phyloP scores from a whole-genome alignment of 2,329 filamentous ascomycete genomes.

The Aspergillus unguis region DNA sequence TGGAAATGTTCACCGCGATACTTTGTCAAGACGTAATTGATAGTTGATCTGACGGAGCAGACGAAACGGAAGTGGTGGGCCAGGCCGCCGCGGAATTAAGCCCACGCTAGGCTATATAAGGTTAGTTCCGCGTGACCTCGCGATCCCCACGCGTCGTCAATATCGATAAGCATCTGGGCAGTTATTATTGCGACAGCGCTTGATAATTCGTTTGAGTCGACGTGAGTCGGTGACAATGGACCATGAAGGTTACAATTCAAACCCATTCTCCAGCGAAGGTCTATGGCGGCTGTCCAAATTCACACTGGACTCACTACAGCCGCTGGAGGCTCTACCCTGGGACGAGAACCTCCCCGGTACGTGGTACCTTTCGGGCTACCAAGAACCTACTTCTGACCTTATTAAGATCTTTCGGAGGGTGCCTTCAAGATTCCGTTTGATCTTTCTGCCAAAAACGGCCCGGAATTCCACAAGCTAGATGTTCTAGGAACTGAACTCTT shows the following conservation, averaged over 20 bases:
- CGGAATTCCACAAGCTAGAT: constrained; percentile 33
- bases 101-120: constrained; percentile 15
- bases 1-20: constrained; percentile 1
- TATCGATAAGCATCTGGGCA: constrained; percentile 12
- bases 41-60: background rate
- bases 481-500: constrained; percentile 27
- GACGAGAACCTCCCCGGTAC: constrained; percentile 34
- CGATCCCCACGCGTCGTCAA: constrained; percentile 22
- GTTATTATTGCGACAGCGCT: background rate
- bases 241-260: constrained; percentile 18
- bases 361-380: constrained; percentile 8
- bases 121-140: constrained; percentile 21
- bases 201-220: background rate
- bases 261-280: constrained; percentile 36
- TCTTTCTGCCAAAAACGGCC: constrained; percentile 22
- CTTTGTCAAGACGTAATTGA: background rate
- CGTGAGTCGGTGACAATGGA: constrained; percentile 26
- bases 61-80: constrained; percentile 17
- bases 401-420: constrained; percentile 24
- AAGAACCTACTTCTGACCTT: background rate
- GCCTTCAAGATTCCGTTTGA: constrained; percentile 24
- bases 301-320: constrained; percentile 34
- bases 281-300: constrained; percentile 41
- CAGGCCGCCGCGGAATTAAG: constrained; percentile 13
- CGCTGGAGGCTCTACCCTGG: constrained; percentile 36